These are phyloP conservation scores for Panicum miliaceum DNA, from an alignment of 176 grass and related monocot genomes.

Conservation along the genomic window DNA sequence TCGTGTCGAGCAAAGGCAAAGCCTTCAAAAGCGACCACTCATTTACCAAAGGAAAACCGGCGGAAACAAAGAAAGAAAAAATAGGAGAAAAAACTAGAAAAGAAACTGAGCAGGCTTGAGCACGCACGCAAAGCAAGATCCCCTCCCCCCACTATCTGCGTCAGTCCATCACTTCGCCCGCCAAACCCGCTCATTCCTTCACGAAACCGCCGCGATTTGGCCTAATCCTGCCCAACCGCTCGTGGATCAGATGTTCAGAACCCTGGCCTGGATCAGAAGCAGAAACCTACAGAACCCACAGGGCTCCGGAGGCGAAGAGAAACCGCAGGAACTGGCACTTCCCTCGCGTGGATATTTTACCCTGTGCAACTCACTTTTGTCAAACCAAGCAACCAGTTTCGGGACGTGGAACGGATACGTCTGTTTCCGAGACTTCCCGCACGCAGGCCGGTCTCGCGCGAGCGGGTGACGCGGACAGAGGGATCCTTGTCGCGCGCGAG, in stretches of 20 bases:
- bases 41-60: neutral
- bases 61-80: neutral
- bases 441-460: neutral
- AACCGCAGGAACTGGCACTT: too few relatives aligned
- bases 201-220: neutral
- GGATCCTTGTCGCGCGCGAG: slow-evolving; percentile 30
- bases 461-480: neutral
- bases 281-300: too few relatives aligned
- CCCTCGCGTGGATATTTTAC: too few relatives aligned
- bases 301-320: too few relatives aligned
- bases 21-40: neutral
- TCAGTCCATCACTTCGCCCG: neutral
- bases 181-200: neutral
- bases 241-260: too few relatives aligned
- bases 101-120: neutral
- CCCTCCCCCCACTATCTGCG: too few relatives aligned
- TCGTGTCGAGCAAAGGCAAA: neutral
- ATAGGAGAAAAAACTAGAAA: neutral
- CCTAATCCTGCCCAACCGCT: too few relatives aligned
- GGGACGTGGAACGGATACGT: too few relatives aligned
- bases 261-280: too few relatives aligned
- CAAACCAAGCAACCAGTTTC: too few relatives aligned
- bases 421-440: neutral
- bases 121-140: neutral
- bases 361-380: too few relatives aligned